phyloP scores from a whole-genome alignment of 441 rosid genomes.

The Brassica hybrid region DNA sequence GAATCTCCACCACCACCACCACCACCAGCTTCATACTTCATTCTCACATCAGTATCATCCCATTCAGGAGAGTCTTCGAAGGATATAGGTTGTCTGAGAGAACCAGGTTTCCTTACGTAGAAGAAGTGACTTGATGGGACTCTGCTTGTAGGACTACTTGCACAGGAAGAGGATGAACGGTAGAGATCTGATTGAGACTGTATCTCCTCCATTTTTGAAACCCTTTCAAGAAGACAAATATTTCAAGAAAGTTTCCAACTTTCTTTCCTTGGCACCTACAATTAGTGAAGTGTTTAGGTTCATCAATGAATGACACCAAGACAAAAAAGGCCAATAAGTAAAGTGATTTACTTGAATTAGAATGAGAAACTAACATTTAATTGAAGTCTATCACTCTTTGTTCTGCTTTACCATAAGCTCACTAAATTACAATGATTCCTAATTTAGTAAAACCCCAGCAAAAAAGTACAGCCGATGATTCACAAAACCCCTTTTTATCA shows the following conservation, averaged over 20 bases:
- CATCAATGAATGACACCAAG: background rate
- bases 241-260: background rate
- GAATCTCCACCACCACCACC: constrained; percentile 51
- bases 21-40: constrained; percentile 61
- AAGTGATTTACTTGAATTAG: constrained; percentile 7
- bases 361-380: background rate
- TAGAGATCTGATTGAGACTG: constrained; percentile 94
- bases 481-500: constrained; percentile 12
- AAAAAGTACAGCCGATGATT: background rate
- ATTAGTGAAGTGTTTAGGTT: background rate
- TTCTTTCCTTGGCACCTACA: constrained; percentile 21
- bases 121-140: constrained; percentile 97
- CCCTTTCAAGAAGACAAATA: constrained; percentile 9
- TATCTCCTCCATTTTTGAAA: constrained; percentile 84
- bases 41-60: constrained; percentile 84
- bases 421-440: constrained; percentile 32
- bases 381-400: constrained; percentile 2
- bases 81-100: constrained; percentile 90
- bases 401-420: constrained; percentile 30
- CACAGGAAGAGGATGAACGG: constrained; percentile 96
- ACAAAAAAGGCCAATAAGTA: background rate
- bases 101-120: constrained; percentile 93
- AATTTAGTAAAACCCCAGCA: constrained; percentile 18
- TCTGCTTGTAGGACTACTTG: constrained; percentile 98
- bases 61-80: constrained; percentile 99